These are phyloP conservation scores for Calonectria montana DNA, from an alignment of 2,329 filamentous ascomycete genomes.

Conservation along the genomic window DNA sequence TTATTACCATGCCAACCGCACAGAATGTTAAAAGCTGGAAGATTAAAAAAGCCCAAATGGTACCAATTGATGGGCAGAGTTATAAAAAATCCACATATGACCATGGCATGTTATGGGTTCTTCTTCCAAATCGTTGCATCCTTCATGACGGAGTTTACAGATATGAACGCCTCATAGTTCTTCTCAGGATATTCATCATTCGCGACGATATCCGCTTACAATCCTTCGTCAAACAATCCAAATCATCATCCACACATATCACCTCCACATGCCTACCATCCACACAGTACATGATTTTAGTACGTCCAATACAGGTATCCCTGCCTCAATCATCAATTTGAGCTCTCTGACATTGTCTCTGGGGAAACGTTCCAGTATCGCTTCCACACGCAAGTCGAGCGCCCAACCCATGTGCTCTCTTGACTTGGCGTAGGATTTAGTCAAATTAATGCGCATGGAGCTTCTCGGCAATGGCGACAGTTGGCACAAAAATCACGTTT, in stretches of 20 bases:
- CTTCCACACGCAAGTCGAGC: conserved; percentile 64
- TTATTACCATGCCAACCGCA: too few relatives aligned
- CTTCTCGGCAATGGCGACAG: conserved; percentile 53
- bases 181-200: not conserved
- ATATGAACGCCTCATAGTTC: conserved; percentile 52
- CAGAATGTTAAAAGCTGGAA: too few relatives aligned
- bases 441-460: conserved; percentile 48
- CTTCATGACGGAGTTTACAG: conserved; percentile 68
- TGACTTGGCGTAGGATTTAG: conserved; percentile 52
- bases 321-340: conserved; percentile 64
- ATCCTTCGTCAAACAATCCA: conserved; percentile 62
- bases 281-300: conserved; percentile 62
- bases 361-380: conserved; percentile 64
- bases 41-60: not conserved
- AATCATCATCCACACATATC: conserved; percentile 63
- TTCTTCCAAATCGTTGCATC: conserved; percentile 63
- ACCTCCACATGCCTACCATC: conserved; percentile 66
- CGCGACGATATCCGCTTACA: conserved; percentile 47
- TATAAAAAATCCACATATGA: not conserved
- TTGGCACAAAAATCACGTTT: conserved; percentile 64
- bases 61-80: too few relatives aligned
- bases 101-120: not conserved
- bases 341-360: conserved; percentile 65
- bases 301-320: conserved; percentile 61
- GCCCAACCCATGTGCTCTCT: conserved; percentile 57